A percentile compares a stretch with the other conserved stretches of the same genome.
Evolutionary conservation across 1,139 yeast species (phyloP).

Genomic region (Entelexis paramagnoliae): DNA sequence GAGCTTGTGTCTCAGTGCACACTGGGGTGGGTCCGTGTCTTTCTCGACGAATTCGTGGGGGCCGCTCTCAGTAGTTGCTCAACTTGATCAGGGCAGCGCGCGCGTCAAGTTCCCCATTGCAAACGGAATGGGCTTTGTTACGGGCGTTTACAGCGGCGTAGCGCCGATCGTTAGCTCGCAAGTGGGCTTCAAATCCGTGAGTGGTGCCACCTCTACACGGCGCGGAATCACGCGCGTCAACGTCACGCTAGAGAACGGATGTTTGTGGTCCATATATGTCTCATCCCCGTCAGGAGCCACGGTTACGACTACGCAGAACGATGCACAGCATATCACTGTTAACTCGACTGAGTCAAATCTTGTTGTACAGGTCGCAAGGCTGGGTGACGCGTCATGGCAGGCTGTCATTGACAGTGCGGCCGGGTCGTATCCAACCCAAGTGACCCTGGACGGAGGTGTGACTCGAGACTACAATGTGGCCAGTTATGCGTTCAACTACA

Average conservation of each 20-base stretch:
- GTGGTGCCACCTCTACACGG: constrained; percentile 20
- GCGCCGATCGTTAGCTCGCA: constrained; percentile 46
- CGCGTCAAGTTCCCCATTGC: constrained; percentile 41
- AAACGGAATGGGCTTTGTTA: constrained; percentile 69
- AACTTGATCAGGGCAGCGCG: constrained; percentile 46
- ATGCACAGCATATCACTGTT: constrained; percentile 44
- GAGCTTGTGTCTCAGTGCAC: constrained; percentile 28
- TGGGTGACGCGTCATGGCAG: constrained; percentile 21
- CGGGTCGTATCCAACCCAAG: constrained; percentile 45
- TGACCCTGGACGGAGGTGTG: constrained; percentile 35
- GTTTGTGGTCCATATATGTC: constrained; percentile 51
- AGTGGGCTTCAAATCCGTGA: constrained; percentile 47
- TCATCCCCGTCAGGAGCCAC: constrained; percentile 34
- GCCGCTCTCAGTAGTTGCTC: constrained; percentile 46
- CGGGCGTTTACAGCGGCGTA: constrained; percentile 57
- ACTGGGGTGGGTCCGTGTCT: constrained; percentile 27
- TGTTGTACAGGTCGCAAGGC: constrained; percentile 38
- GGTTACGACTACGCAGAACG: constrained; percentile 35
- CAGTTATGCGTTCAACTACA: constrained; percentile 43
- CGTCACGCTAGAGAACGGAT: constrained; percentile 42
- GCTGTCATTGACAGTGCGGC: constrained; percentile 42
- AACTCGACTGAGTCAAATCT: constrained; percentile 32
- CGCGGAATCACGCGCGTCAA: constrained; percentile 37
- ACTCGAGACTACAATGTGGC: constrained; percentile 35
- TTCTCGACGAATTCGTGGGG: constrained; percentile 27